Evolutionary conservation across 129 eudicot genomes (phyloP).

Genomic region (Saussurea involucrata): DNA sequence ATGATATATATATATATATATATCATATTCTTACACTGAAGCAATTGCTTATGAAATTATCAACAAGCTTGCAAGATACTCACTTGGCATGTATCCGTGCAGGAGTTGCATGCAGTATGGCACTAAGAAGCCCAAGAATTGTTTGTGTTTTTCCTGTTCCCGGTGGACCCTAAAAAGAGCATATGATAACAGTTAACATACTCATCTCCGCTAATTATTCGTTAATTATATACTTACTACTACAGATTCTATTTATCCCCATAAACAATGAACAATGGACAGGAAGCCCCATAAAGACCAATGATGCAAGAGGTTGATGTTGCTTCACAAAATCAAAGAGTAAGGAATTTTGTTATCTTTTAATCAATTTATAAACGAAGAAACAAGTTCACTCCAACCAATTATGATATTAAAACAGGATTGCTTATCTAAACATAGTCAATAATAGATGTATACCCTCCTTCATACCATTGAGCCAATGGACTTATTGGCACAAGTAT

Average conservation of each 20-base stretch:
- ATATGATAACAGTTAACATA: conserved; percentile 10
- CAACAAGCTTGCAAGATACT: conserved; percentile 22
- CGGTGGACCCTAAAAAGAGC: conserved; percentile 78
- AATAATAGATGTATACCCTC: background rate
- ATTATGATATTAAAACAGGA: background rate
- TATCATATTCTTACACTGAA: background rate
- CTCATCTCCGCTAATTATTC: background rate
- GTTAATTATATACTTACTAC: background rate
- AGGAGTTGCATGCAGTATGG: conserved; percentile 89
- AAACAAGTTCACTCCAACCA: background rate
- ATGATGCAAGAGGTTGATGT: background rate
- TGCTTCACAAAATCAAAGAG: background rate
- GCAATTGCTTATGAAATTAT: conserved; percentile 4
- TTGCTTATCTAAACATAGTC: background rate
- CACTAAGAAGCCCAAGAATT: conserved; percentile 95
- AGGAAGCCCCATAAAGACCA: background rate
- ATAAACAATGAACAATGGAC: background rate
- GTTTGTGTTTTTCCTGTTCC: conserved; percentile 99
- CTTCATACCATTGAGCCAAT: background rate
- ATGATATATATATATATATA: background rate
- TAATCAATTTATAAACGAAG: background rate
- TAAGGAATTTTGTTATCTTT: too few species aligned
- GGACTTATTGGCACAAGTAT: background rate
- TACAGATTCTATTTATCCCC: background rate
- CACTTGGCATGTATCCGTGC: conserved; percentile 77